Percentiles rank a stretch among this genome's conserved stretches.
Evolutionary conservation across 768 basidiomycete genomes (phyloP).

Genomic region (Termitomyces sp.): DNA sequence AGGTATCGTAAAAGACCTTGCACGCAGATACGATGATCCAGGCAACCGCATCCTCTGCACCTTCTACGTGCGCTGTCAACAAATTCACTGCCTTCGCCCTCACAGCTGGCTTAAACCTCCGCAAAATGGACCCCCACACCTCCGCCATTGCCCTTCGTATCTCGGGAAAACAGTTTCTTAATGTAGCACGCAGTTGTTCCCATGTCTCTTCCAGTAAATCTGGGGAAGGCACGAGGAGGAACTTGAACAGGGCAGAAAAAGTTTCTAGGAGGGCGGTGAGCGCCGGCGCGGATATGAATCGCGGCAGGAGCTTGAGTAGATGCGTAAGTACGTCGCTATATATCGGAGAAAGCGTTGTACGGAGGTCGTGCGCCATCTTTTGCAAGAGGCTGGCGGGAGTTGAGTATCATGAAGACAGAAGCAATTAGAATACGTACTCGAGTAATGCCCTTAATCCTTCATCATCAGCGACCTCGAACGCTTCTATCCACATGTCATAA

Average conservation of each 20-base stretch:
- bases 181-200: conserved; percentile 41
- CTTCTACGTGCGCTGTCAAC: conserved; percentile 46
- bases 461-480: conserved; percentile 58
- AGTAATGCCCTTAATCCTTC: conserved; percentile 72
- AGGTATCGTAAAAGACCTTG: conserved; percentile 46
- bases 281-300: conserved; percentile 54
- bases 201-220: conserved; percentile 59
- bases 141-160: conserved; percentile 78
- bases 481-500: conserved; percentile 57
- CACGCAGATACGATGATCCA: conserved; percentile 78
- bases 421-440: conserved; percentile 52
- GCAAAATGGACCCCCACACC: conserved; percentile 78
- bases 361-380: conserved; percentile 76
- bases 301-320: conserved; percentile 54
- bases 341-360: conserved; percentile 65
- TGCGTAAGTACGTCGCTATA: conserved; percentile 53
- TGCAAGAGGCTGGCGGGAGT: conserved; percentile 57
- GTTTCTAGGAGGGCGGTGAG: conserved; percentile 66
- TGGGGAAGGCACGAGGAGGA: conserved; percentile 65
- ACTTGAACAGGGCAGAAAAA: conserved; percentile 66
- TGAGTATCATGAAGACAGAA: conserved; percentile 1
- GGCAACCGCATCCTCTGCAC: conserved; percentile 60
- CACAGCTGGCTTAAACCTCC: conserved; percentile 62
- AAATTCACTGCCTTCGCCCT: conserved; percentile 54
- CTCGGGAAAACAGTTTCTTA: conserved; percentile 64